Percentiles rank a stretch among this genome's conserved stretches.
Evolutionary conservation across 306 rosid species (phyloP).

Genomic region (Luffa acutangula): DNA sequence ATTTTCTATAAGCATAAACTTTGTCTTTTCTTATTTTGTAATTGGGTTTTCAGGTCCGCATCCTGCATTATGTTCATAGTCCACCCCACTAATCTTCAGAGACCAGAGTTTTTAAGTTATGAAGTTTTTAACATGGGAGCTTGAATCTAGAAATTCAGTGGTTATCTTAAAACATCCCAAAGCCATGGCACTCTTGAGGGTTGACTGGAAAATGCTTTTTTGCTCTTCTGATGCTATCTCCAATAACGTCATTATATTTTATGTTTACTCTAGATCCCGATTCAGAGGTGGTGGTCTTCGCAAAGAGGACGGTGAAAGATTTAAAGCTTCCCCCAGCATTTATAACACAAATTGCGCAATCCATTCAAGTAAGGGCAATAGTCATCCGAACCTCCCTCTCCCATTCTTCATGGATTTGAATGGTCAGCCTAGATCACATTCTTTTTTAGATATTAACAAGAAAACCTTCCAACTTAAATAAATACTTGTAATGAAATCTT

Average conservation of each 20-base stretch:
- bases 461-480: background rate
- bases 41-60: background rate
- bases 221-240: background rate
- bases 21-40: background rate
- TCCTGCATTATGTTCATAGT: background rate
- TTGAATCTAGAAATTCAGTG: background rate
- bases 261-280: constrained; percentile 45
- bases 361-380: constrained; percentile 54
- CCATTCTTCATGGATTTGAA: background rate
- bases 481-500: background rate
- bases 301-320: constrained; percentile 72
- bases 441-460: background rate
- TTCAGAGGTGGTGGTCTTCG: constrained; percentile 64
- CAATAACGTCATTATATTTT: background rate
- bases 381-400: background rate
- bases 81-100: background rate
- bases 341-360: constrained; percentile 62
- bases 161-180: background rate
- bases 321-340: constrained; percentile 74
- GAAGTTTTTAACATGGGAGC: background rate
- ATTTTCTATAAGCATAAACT: background rate
- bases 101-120: background rate
- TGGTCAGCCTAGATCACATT: background rate
- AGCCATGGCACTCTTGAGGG: background rate
- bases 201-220: background rate